A percentile compares a stretch with the other conserved stretches of the same genome.
Conservation (phyloP, 768 basidiomycete genomes). For the Termitomyces eurrhizus region DNA sequence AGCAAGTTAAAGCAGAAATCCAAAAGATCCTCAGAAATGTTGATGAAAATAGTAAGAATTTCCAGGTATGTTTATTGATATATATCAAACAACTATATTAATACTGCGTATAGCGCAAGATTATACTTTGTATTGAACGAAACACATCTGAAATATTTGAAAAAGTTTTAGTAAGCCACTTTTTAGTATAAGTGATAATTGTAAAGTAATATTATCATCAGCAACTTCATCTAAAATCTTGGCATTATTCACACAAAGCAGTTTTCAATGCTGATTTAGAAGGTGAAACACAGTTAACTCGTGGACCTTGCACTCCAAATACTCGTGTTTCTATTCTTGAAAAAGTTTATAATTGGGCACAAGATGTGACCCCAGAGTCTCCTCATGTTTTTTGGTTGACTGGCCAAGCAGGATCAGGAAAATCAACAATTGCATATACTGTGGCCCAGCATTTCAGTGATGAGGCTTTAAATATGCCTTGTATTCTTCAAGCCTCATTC, state of each 20-base stretch:
- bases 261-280: not conserved
- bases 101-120: not conserved
- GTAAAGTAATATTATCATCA: not conserved
- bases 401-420: too few species aligned
- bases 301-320: not conserved
- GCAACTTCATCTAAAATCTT: not conserved
- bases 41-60: slow-evolving; percentile 11
- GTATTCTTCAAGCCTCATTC: too few species aligned
- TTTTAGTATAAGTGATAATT: not conserved
- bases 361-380: too few species aligned
- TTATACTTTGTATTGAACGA: not conserved
- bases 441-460: too few species aligned
- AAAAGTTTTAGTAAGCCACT: not conserved
- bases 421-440: too few species aligned
- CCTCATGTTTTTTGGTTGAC: too few species aligned
- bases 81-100: too few species aligned
- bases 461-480: too few species aligned
- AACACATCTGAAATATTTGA: not conserved
- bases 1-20: slow-evolving; percentile 10
- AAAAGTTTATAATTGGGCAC: too few species aligned
- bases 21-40: not conserved
- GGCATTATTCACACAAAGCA: not conserved
- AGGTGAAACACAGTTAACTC: not conserved
- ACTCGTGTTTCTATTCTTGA: too few species aligned
- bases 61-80: not conserved